Base-by-base conservation (phyloP, 345 rosid genomes). In the Eucalyptus sp. region DNA sequence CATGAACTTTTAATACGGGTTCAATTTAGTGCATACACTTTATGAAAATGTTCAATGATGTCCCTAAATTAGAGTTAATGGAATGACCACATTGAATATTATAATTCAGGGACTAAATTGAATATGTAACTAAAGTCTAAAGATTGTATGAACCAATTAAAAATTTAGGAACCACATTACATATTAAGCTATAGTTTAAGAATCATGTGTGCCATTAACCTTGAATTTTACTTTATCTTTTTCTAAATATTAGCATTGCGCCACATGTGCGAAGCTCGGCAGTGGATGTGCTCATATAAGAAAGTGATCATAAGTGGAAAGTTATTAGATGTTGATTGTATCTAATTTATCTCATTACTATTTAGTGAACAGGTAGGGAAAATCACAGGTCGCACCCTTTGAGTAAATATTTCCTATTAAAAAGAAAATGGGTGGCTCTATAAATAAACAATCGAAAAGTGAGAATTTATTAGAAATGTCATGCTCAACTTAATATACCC, bases 311-410 rank as follows among this genome's bases (percentile, higher is more conserved):
- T 12, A 37, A 76, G 83, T 18, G 27, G 46, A 18, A 20, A 76
- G 15, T 5, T 37, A 71, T 20, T 6, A 71, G 41, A 18, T 18
- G 83, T 71, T 18, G 6, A 20, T 37, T 10, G 27, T 71, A 20
- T 6, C 25, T 37, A 4, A 18, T 71, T 37, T 18, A 71, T 71
- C 83, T 71, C 22, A 4, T 71, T 37, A 10, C 12, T 71, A 22
- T 71, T 68, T 68, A 17, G 80, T 33, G 80, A 33, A 68, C 27
- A 24, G 10, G 15, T 7, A 3, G 22, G 14, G 46, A 37, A 18
- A 0, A 37, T 18, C 7, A 41, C 13, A 9, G 0, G 0, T 71
- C 5, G 0, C 7, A 5, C 43, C 71, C 1, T 68, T 17, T 3
- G 83, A 37, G 13, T 71, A 37, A 20, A 18, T 10, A 10, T 20